Percentiles rank a stretch among this genome's conserved stretches.
These are phyloP conservation scores for Fagopyrum homotropicum DNA, from an alignment of 148 eudicot genomes.

Conservation along the genomic window DNA sequence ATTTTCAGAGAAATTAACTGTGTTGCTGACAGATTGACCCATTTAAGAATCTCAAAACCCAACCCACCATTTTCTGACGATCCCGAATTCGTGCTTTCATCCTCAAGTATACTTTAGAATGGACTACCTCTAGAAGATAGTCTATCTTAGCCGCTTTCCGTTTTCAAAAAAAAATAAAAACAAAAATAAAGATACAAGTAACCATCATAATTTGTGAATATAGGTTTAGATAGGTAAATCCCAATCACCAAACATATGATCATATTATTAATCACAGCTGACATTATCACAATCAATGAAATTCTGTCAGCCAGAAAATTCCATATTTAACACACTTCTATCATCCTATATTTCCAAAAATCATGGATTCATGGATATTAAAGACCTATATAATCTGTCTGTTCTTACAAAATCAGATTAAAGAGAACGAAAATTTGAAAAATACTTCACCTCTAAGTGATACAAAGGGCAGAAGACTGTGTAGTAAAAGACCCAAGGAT, in stretches of 20 bases:
- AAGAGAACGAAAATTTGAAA: not conserved
- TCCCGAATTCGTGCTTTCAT: too few species aligned
- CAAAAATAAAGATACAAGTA: too few species aligned
- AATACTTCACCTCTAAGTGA: not conserved
- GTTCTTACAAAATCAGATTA: not conserved
- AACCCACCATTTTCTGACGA: too few species aligned
- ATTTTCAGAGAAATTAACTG: too few species aligned
- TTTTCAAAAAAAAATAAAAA: too few species aligned
- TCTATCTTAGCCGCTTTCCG: too few species aligned
- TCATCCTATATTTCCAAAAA: not conserved
- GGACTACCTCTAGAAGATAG: too few species aligned
- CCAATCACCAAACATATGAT: not conserved
- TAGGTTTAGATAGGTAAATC: not conserved
- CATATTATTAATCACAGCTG: conserved; percentile 1
- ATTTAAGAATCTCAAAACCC: too few species aligned
- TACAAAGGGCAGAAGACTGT: not conserved
- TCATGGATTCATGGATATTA: not conserved
- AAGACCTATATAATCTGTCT: not conserved
- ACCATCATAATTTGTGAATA: not conserved
- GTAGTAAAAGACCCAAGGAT: not conserved
- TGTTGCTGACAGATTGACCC: too few species aligned
- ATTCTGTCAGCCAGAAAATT: conserved; percentile 2
- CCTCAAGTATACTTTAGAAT: too few species aligned
- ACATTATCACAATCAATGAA: not conserved
- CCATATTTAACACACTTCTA: not conserved